These are phyloP conservation scores for Wickerhamiella slavikovae DNA, from an alignment of 805 yeast species.

Conservation along the genomic window DNA sequence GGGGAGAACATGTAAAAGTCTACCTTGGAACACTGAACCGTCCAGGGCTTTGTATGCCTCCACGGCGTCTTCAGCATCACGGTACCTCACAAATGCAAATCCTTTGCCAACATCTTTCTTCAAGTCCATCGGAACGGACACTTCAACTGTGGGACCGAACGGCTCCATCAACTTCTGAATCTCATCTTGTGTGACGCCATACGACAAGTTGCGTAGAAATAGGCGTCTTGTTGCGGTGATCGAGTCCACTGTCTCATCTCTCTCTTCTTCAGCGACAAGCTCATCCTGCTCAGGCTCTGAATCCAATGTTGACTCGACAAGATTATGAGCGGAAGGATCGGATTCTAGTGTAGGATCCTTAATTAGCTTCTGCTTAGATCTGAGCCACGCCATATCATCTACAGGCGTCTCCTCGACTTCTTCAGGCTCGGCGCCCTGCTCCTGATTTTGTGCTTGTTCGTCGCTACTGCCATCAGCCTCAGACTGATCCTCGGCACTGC, in stretches of 20 bases:
- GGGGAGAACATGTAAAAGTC: slow-evolving; percentile 74
- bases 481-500: slow-evolving; percentile 22
- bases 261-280: slow-evolving; percentile 21
- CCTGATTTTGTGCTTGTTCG: no score
- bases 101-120: slow-evolving; percentile 85
- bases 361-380: no score
- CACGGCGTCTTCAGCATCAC: slow-evolving; percentile 50
- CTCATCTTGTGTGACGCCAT: slow-evolving; percentile 62
- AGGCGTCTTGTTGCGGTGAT: slow-evolving; percentile 58
- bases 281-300: slow-evolving; percentile 15
- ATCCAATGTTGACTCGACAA: no score
- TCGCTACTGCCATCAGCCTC: slow-evolving; percentile 14
- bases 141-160: slow-evolving; percentile 67
- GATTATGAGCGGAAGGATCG: no score
- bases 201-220: slow-evolving; percentile 70
- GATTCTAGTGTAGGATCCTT: no score
- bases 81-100: slow-evolving; percentile 65
- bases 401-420: slow-evolving; percentile 30
- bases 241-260: slow-evolving; percentile 22
- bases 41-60: slow-evolving; percentile 56
- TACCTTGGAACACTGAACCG: slow-evolving; percentile 82
- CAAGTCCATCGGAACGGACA: slow-evolving; percentile 80
- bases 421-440: slow-evolving; percentile 19
- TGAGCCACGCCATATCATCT: slow-evolving; percentile 77
- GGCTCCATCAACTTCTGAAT: slow-evolving; percentile 39